phyloP scores from a whole-genome alignment of 2,329 filamentous ascomycete species.

The Proliferodiscus dingleyae region DNA sequence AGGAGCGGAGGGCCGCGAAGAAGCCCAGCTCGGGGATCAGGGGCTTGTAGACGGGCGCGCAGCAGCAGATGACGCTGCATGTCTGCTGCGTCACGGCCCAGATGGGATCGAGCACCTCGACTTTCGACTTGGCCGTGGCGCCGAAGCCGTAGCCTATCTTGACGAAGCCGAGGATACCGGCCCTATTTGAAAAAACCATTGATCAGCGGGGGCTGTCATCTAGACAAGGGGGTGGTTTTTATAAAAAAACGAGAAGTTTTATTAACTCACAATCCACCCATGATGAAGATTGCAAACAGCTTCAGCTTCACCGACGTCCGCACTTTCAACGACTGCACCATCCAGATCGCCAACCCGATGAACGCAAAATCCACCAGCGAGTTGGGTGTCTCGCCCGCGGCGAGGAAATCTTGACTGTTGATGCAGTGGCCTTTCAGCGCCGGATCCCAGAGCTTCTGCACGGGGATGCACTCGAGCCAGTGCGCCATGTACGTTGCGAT shows the following conservation, averaged over 20 bases:
- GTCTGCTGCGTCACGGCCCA: background rate
- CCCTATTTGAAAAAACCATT: background rate
- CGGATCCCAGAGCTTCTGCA: background rate
- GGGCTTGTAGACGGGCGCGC: background rate
- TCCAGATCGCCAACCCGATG: background rate
- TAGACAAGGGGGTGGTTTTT: no score
- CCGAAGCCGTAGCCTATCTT: background rate
- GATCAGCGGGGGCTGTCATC: no score
- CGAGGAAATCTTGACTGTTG: background rate
- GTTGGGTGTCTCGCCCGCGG: background rate
- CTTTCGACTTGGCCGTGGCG: background rate
- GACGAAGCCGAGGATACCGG: background rate
- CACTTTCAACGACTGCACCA: background rate
- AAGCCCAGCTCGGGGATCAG: background rate
- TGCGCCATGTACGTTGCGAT: background rate
- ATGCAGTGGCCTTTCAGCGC: background rate
- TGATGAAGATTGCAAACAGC: background rate
- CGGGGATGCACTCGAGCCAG: background rate
- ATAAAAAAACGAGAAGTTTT: no score
- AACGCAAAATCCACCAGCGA: background rate
- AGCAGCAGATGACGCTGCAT: conserved; percentile 1
- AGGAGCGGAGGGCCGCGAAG: background rate
- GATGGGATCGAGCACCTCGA: background rate
- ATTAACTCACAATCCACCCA: conserved; percentile 1
- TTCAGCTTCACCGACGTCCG: background rate